phyloP scores from a whole-genome alignment of 148 eudicot genomes.

The Camellia lanceoleosa region DNA sequence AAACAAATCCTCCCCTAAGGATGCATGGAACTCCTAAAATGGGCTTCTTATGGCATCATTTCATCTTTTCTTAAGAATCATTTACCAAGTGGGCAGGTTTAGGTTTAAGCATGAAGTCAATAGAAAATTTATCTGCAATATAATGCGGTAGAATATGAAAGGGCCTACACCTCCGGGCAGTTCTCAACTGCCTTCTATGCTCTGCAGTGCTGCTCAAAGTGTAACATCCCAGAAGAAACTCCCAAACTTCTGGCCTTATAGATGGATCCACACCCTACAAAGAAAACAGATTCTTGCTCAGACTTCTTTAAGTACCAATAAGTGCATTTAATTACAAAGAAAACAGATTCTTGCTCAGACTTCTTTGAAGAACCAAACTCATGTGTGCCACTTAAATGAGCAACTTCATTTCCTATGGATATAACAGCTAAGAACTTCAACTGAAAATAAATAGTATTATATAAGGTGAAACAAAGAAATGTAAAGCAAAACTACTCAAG shows the following conservation, averaged over 20 bases:
- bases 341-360: not conserved
- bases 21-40: not conserved
- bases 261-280: constrained; percentile 94
- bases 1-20: not conserved
- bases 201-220: constrained; percentile 79
- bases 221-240: constrained; percentile 97
- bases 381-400: not conserved
- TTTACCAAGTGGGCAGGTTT: constrained; percentile 3
- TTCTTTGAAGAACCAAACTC: not conserved
- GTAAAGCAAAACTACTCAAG: not conserved
- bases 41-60: not conserved
- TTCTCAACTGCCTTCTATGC: constrained; percentile 64
- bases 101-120: not conserved
- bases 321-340: constrained; percentile 14
- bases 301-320: too few species aligned
- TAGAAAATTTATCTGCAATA: constrained; percentile 1
- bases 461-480: not conserved
- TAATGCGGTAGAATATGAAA: constrained; percentile 15
- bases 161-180: constrained; percentile 71
- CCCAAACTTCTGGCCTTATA: constrained; percentile 98
- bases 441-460: too few species aligned
- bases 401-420: constrained; percentile 6
- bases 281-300: not conserved
- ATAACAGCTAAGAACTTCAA: not conserved
- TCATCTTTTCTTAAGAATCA: not conserved